Conservation (phyloP, 2,329 filamentous ascomycete species). For the Bimuria novae-zelandiae region DNA sequence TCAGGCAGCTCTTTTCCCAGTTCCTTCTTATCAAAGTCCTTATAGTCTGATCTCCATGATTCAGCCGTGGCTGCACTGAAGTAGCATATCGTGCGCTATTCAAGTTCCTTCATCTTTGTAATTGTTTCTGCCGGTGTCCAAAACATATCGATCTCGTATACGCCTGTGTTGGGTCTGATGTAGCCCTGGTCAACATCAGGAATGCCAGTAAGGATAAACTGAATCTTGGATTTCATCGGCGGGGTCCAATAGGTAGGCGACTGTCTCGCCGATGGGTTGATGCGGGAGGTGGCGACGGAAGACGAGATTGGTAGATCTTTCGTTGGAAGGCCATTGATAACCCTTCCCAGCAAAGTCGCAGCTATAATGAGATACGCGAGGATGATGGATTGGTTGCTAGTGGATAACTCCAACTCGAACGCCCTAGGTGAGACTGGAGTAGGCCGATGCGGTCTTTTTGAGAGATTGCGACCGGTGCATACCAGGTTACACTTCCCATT, state of each 20-base stretch:
- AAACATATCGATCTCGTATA: conserved; percentile 31
- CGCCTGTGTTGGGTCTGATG: conserved; percentile 22
- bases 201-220: conserved; percentile 28
- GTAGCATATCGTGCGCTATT: conserved; percentile 29
- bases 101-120: conserved; percentile 19
- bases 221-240: conserved; percentile 27
- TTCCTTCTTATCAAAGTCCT: conserved; percentile 20
- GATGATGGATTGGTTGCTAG: not conserved
- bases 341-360: conserved; percentile 8
- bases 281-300: conserved; percentile 16
- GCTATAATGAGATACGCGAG: not conserved
- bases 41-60: conserved; percentile 29
- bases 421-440: not conserved
- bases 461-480: not conserved
- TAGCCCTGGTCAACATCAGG: conserved; percentile 25
- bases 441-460: not conserved
- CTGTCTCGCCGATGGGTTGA: conserved; percentile 8
- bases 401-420: too few relatives aligned
- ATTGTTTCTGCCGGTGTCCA: conserved; percentile 25
- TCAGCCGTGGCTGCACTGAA: conserved; percentile 31
- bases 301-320: conserved; percentile 20
- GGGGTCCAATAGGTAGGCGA: conserved; percentile 21
- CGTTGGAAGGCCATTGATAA: conserved; percentile 18
- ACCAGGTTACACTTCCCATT: not conserved
- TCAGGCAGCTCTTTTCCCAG: conserved; percentile 25